phyloP scores from a whole-genome alignment of 1,139 yeast species.

The Candida sp. region DNA sequence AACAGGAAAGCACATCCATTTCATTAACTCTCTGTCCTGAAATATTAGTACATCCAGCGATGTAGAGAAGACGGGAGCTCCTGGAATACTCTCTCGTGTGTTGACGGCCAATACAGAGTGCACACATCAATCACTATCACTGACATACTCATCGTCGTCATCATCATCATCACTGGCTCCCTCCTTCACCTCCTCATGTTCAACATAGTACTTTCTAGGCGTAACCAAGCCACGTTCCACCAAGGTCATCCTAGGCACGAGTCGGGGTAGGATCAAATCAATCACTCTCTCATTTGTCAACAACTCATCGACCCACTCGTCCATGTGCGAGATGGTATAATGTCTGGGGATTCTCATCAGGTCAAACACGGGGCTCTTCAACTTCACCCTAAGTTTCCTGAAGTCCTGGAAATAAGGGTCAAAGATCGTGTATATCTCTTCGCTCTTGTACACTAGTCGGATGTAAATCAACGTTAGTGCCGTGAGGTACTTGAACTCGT shows the following conservation, averaged over 20 bases:
- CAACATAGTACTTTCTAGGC: constrained; percentile 38
- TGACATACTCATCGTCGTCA: constrained; percentile 18
- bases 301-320: constrained; percentile 62
- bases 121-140: constrained; percentile 29
- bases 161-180: constrained; percentile 12
- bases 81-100: too few relatives aligned
- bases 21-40: too few relatives aligned
- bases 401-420: constrained; percentile 61
- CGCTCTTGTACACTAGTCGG: constrained; percentile 51
- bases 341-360: constrained; percentile 24
- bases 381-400: constrained; percentile 46
- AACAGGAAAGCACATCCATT: too few relatives aligned
- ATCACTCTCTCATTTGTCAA: constrained; percentile 54
- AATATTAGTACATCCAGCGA: too few relatives aligned
- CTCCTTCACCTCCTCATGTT: constrained; percentile 16
- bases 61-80: too few relatives aligned
- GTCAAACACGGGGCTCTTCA: constrained; percentile 31
- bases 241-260: constrained; percentile 40
- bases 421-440: constrained; percentile 48
- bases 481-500: constrained; percentile 69
- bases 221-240: constrained; percentile 43
- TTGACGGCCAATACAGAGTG: too few relatives aligned
- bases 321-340: constrained; percentile 51
- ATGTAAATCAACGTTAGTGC: constrained; percentile 63
- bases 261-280: constrained; percentile 64